Conservation (phyloP, 371 early-diverging fungal species). For the Apophysomyces ossiformis region DNA sequence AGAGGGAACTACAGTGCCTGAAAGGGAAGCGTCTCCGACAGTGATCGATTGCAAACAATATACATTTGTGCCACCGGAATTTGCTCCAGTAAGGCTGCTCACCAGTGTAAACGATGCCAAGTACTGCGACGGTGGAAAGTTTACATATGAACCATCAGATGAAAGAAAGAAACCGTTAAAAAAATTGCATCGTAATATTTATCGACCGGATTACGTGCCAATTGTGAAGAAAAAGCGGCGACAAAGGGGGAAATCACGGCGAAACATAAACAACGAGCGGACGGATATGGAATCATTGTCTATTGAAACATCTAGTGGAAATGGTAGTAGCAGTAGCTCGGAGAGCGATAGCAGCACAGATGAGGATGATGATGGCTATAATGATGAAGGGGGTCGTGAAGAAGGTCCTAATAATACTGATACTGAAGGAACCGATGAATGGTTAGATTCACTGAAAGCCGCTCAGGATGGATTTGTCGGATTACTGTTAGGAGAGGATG, state of each 20-base stretch:
- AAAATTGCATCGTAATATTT: constrained; percentile 23
- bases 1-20: background rate
- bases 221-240: background rate
- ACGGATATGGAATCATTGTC: background rate
- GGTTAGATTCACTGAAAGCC: constrained; percentile 21
- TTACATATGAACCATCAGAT: constrained; percentile 35
- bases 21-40: background rate
- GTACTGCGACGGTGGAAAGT: constrained; percentile 54
- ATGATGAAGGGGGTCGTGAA: background rate
- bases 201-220: constrained; percentile 53
- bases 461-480: constrained; percentile 45
- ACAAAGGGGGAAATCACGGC: background rate
- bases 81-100: constrained; percentile 46
- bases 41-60: background rate
- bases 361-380: background rate
- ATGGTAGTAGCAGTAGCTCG: constrained; percentile 4
- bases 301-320: background rate
- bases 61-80: constrained; percentile 36
- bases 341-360: constrained; percentile 10
- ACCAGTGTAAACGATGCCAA: constrained; percentile 49
- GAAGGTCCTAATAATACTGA: background rate
- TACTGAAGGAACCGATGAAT: background rate
- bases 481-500: constrained; percentile 15
- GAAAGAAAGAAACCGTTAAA: background rate
- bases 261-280: background rate